Evolutionary conservation across 2,329 filamentous ascomycete species (phyloP), one percentile per base, ranked within the genome.

Genomic region (Acarospora socialis): DNA sequence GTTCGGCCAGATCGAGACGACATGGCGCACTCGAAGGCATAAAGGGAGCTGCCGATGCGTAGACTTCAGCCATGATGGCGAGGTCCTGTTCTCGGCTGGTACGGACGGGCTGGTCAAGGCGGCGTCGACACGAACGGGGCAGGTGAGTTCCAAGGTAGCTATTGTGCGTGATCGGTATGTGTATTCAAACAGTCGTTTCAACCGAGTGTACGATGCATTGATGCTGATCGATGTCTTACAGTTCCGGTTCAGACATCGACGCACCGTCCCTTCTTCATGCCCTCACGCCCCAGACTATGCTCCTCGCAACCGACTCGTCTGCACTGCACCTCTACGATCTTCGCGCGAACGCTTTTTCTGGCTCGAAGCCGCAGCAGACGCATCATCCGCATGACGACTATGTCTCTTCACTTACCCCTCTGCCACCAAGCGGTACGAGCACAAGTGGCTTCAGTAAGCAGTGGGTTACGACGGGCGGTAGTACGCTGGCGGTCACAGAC

Each of bases 401-500:
- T 55, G 73, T 98, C 33, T 90, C 86, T 19, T 86, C 81, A 30
- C 66, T 98, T 26, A 80, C 81, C 1, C 76, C 86, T 1, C 69
- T 98, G 1, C 84, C 86, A 0, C 70, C 86, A 0, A 77, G 79
- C 2, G 68, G 76, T 18, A 73, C 79, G 34, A 90, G 80, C 53
- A 93, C 83, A 0, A 87, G 79, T 12, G 86, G 86, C 4, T 87
- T 81, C 52, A 75, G 81, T 46, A 93, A 93, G 57, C 87, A 95
- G 58, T 98, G 84, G 80, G 70, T 94, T 32, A 90, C 80, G 21
- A 94, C 86, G 0, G 90, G 90, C 20, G 86, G 84, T 26, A 87
- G 82, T 2, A 95, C 87, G 1, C 61, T 98, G 13, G 82, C 84
- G 2, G 77, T 94, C 21, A 92, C 84, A 0, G 90, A 98, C 52